Evolutionary conservation across 371 early-diverging fungal species (phyloP), one percentile per base, ranked within the genome.

Genomic region (Sanchytrium tribonematis): DNA sequence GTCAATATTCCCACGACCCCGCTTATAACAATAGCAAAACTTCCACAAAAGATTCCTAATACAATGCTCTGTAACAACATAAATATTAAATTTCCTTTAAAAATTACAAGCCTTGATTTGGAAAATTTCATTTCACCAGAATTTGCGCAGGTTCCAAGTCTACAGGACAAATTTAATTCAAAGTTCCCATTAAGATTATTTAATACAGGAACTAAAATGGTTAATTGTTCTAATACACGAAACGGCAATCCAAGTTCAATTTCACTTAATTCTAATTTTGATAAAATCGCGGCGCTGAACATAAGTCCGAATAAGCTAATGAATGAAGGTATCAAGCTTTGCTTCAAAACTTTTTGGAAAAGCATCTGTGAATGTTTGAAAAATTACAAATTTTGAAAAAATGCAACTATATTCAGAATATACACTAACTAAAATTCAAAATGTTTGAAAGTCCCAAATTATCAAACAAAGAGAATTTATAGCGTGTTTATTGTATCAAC

Each of bases 161-260:
- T 79, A 29, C 89, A 83, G 1, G 88, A 85, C 69, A 89, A 79
- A 73, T 88, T 91, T 83, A 88, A 85, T 78, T 89, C 90, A 30
- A 89, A 79, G 75, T 89, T 91, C 72, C 91, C 89, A 72, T 89
- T 91, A 30, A 89, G 77, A 72, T 88, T 88, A 66, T 88, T 74
- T 32, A 90, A 74, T 66, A 89, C 82, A 22, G 91, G 85, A n/a
- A 88, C 82, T 74, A 90, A 77, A 70, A 90, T 85, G 75, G 88
- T 86, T 0, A 90, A 78, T 70, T 88, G 48, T 48, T 48, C 22
- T 48, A 48, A 48, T 48, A 48, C 22, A 12, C 22, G 5, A 48
- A 48, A 48, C 22, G 48, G 48, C 5, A 48, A 12, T 48, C 48
- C 48, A 22, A 48, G 12, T 48, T 48, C 12, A 48, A 48, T 22